A percentile compares a stretch with the other conserved stretches of the same genome.
These are phyloP conservation scores for Gynochthodes officinalis DNA, from an alignment of 257 asterid genomes.

Conservation along the genomic window DNA sequence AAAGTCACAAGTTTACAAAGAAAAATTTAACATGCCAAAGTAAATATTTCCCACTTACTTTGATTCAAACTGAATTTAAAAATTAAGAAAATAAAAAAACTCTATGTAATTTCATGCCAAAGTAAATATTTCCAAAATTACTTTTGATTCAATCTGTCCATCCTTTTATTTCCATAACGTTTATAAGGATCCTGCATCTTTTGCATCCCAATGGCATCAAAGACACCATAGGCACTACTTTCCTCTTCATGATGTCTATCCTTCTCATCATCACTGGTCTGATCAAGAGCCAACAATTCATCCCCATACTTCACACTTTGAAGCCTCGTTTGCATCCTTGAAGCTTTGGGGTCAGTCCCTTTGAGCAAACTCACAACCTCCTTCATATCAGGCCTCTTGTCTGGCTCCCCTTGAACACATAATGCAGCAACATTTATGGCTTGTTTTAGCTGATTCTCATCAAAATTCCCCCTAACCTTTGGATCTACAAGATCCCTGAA, in stretches of 20 bases:
- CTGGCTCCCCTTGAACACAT: constrained; percentile 71
- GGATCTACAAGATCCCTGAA: constrained; percentile 69
- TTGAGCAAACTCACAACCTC: constrained; percentile 57
- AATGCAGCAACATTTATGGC: constrained; percentile 55
- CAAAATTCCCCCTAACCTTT: constrained; percentile 51
- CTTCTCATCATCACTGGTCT: constrained; percentile 46
- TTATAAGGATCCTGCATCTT: constrained; percentile 55
- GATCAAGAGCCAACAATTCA: constrained; percentile 65
- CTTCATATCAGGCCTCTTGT: constrained; percentile 70
- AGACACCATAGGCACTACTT: constrained; percentile 74
- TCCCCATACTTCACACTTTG: constrained; percentile 61
- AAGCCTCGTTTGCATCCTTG: constrained; percentile 31
- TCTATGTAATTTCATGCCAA: neutral
- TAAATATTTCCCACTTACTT: too few relatives aligned
- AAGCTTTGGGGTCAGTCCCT: constrained; percentile 32
- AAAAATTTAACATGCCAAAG: too few relatives aligned
- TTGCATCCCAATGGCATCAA: constrained; percentile 61
- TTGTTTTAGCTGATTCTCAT: constrained; percentile 48
- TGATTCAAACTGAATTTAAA: too few relatives aligned
- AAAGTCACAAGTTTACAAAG: neutral
- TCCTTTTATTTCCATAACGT: constrained; percentile 33
- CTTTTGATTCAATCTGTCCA: too few relatives aligned
- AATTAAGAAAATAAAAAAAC: too few relatives aligned
- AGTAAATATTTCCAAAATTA: too few relatives aligned
- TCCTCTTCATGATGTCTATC: constrained; percentile 36